Conservation (phyloP, 1,284 basidiomycete species). For the Ceraceosorus guamensis region DNA sequence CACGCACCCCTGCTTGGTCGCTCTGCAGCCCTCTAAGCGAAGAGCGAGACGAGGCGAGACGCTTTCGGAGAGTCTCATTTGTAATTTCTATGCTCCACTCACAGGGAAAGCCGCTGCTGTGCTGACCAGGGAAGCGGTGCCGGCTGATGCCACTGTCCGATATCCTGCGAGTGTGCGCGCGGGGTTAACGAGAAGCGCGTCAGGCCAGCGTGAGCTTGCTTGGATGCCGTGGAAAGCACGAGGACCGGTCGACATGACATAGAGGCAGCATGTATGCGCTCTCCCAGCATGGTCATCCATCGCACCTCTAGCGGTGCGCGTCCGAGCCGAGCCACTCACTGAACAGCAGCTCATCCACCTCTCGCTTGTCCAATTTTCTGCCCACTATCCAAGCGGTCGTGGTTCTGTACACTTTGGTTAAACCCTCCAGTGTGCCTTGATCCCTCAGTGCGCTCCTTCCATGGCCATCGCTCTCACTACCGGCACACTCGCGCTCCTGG, state of each 20-base stretch:
- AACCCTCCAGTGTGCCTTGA: too few species aligned
- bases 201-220: too few species aligned
- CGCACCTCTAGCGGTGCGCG: neutral
- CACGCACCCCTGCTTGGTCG: too few species aligned
- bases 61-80: neutral
- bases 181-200: neutral
- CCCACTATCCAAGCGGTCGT: neutral
- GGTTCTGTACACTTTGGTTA: too few species aligned
- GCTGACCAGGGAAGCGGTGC: slow-evolving; percentile 43
- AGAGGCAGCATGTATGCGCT: neutral
- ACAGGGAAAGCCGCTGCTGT: slow-evolving; percentile 44
- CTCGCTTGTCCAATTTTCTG: slow-evolving; percentile 9
- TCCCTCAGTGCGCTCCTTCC: too few species aligned
- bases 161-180: slow-evolving; percentile 11
- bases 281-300: neutral
- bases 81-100: slow-evolving; percentile 4
- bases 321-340: slow-evolving; percentile 4
- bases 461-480: too few species aligned
- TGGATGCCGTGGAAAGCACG: too few species aligned
- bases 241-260: neutral
- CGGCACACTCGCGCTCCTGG: too few species aligned
- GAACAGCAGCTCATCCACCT: slow-evolving; percentile 26
- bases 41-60: too few species aligned
- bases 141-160: slow-evolving; percentile 42
- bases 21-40: too few species aligned